phyloP scores from a whole-genome alignment of 257 asterid species.

The Asclepias syriaca region DNA sequence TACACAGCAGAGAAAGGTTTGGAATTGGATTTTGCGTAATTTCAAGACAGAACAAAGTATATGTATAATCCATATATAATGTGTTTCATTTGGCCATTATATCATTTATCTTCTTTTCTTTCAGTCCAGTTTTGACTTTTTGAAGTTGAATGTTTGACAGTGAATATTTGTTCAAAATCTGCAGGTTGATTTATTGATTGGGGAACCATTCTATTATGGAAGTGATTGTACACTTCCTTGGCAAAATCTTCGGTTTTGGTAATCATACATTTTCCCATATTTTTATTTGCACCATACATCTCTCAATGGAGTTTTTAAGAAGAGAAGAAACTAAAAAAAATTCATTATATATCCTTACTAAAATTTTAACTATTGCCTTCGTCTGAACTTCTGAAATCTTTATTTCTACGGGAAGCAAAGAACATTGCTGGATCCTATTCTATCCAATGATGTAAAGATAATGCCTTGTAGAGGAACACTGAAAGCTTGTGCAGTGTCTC shows the following conservation, averaged over 20 bases:
- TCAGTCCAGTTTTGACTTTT: neutral
- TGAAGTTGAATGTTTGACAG: neutral
- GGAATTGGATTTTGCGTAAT: neutral
- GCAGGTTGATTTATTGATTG: slow-evolving; percentile 74
- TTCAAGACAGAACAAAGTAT: neutral
- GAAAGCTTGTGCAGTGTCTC: slow-evolving; percentile 79
- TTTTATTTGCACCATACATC: slow-evolving; percentile 3
- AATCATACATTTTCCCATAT: slow-evolving; percentile 17
- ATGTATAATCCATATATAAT: neutral
- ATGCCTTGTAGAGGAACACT: slow-evolving; percentile 86
- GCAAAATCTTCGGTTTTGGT: slow-evolving; percentile 93
- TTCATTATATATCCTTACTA: neutral
- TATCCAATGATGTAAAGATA: slow-evolving; percentile 53
- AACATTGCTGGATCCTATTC: slow-evolving; percentile 51
- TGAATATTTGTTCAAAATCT: slow-evolving; percentile 13
- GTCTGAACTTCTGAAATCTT: neutral
- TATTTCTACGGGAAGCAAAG: slow-evolving; percentile 62
- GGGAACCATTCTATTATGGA: slow-evolving; percentile 93
- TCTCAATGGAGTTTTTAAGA: neutral
- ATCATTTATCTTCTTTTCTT: neutral
- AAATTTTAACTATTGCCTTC: neutral
- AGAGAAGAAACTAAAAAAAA: neutral
- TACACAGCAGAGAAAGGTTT: slow-evolving; percentile 54
- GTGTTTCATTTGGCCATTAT: neutral
- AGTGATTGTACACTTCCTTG: slow-evolving; percentile 73